Base-by-base conservation (phyloP, 2,329 filamentous ascomycete genomes). In the Trichoderma simmonsii region DNA sequence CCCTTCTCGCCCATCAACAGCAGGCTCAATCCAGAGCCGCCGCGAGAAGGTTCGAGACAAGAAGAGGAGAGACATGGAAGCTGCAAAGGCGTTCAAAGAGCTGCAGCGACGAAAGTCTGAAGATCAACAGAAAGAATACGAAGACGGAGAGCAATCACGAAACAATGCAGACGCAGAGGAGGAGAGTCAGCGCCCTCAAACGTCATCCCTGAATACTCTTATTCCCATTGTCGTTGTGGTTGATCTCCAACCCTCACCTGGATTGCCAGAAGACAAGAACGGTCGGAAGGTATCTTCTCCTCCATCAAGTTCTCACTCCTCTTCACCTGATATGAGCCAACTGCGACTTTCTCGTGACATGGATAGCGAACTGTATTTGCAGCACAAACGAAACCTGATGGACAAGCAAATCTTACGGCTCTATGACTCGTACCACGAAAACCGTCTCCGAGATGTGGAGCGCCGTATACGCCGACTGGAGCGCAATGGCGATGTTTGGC, bases 391-490 rank as follows among this genome's bases (percentile, higher is more conserved):
- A 3, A 74, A 76, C 2, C 69, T 70, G 6, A 76, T 75, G 26
- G 80, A 82, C 63, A 79, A 78, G 70, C 80, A 84, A 70, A 77
- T 83, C 11, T 70, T 81, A 21, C 75, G 77, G 5, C 79, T 81
- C 9, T 84, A 85, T 72, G 82, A 85, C 62, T 79, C 78, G 4
- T 81, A 85, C 32, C 79, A 81, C 11, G 82, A 84, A 72, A 79
- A 81, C 24, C 84, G 82, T 8, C 77, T 85, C 18, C 80, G 80
- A 28, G 86, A 88, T 51, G 83, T 87, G 78, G 85, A 86, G 73
- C 80, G 80, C 12, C 82, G 86, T 1, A 76, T 87, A 14, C 81
- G 82, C 7, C 79, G 80, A 18, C 80, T 87, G 2, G 86, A 88
- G 77, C 80, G 81, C 18, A 84, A 85, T 63, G 82, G 84, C 54